phyloP scores from a whole-genome alignment of 768 basidiomycete genomes.

The Russula abietina region DNA sequence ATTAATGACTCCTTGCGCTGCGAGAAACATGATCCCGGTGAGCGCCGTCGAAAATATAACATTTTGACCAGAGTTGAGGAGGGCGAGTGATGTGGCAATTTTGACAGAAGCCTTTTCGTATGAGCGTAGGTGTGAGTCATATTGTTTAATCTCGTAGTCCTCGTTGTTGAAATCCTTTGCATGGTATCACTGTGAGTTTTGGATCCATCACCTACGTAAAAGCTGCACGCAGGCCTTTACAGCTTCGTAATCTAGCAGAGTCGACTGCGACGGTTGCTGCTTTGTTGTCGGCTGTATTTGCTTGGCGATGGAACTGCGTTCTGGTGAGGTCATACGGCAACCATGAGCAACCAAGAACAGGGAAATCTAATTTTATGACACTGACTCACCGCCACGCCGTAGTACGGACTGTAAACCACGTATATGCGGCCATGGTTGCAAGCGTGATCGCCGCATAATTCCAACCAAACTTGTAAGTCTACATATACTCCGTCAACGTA shows the following conservation, averaged over 20 bases:
- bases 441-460: constrained; percentile 91
- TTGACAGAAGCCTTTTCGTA: constrained; percentile 93
- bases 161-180: constrained; percentile 95
- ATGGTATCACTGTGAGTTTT: neutral
- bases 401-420: constrained; percentile 95
- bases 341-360: neutral
- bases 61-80: constrained; percentile 94
- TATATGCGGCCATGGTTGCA: constrained; percentile 80
- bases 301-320: constrained; percentile 88
- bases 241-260: constrained; percentile 96
- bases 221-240: constrained; percentile 67
- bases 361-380: neutral
- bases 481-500: constrained; percentile 1
- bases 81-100: constrained; percentile 90
- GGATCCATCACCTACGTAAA: neutral
- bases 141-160: constrained; percentile 81
- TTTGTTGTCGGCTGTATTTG: constrained; percentile 94
- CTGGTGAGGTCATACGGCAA: constrained; percentile 36
- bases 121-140: constrained; percentile 77
- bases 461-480: constrained; percentile 98
- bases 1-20: constrained; percentile 88
- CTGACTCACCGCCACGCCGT: constrained; percentile 83
- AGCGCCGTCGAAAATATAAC: constrained; percentile 92
- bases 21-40: constrained; percentile 93
- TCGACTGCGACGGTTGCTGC: constrained; percentile 93